Base-by-base conservation (phyloP, 2,329 filamentous ascomycete species). In the Elsinoe ampelina region DNA sequence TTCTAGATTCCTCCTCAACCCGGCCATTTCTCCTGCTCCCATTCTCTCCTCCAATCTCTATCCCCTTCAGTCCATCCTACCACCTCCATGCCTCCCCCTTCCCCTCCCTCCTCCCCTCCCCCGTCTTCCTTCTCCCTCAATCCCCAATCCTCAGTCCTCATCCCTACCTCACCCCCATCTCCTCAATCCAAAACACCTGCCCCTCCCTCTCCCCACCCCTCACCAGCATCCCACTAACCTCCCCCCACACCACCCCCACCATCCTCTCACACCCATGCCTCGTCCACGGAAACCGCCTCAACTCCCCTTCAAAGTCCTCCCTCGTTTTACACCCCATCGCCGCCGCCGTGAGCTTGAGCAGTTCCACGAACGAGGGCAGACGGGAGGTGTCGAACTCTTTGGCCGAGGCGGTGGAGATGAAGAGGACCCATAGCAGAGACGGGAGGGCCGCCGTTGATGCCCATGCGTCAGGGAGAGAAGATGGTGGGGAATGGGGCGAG, bases 401-500 rank as follows among this genome's bases (percentile, higher is more conserved):
- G 20, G 30, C 12, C 19, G 26, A 35, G 3, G 32, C 48, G 8
- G 32, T 20, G 13, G 34, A 15, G 13, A 52, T 39, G 19, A 52
- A 52, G n/a, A 39, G 26, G 15, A 52, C 34, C 48, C 48, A 52
- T 4, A 36, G 34, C 1, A 52, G 34, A 3, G 32, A 35, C 5
- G 17, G 32, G 7, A 52, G 34, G 13, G 17, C 22, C 8, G 48
- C 48, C 5, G 15, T 7, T n/a, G 2, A 4, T n/a, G 30, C 8
- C 45, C 45, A 35, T 5, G 26, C 26, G 22, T 8, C 5, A 3
- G 30, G 10, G 6, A 47, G 19, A n/a, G 34, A n/a, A 2, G 22
- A 38, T 11, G 57, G 58, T 59, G 58, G 60, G 70, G 8, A 65
- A 70, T 57, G 57, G 59, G 32, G 60, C 67, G 61, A 62, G 61